Conservation (phyloP, 2,329 filamentous ascomycete species). For the Ceratocystis lukuohia region DNA sequence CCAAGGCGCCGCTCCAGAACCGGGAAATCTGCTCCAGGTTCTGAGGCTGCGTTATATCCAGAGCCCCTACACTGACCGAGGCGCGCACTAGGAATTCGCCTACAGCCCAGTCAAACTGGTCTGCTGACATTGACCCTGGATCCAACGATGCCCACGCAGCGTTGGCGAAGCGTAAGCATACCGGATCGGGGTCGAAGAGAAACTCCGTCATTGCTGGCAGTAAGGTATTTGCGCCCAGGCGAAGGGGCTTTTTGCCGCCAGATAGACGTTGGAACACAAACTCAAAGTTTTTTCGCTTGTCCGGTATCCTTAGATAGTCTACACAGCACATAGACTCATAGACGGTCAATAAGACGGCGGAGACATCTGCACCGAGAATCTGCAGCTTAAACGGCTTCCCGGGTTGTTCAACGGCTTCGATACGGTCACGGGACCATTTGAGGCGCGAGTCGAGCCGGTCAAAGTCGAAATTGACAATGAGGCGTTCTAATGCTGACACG, state of each 20-base stretch:
- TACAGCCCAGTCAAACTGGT: slow-evolving; percentile 81
- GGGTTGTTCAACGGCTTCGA: slow-evolving; percentile 10
- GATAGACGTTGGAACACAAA: slow-evolving; percentile 71
- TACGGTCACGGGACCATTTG: slow-evolving; percentile 32
- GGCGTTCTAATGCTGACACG: slow-evolving; percentile 38
- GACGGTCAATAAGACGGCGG: slow-evolving; percentile 59
- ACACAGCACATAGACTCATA: slow-evolving; percentile 83
- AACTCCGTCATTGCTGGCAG: slow-evolving; percentile 77
- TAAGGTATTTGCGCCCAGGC: slow-evolving; percentile 55
- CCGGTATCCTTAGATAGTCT: slow-evolving; percentile 51
- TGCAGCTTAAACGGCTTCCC: slow-evolving; percentile 31
- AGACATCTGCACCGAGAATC: slow-evolving; percentile 35
- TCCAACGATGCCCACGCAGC: slow-evolving; percentile 54
- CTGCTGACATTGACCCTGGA: slow-evolving; percentile 45
- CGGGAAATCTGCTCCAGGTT: slow-evolving; percentile 41
- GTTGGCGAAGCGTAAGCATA: slow-evolving; percentile 53
- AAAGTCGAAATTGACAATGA: slow-evolving; percentile 48
- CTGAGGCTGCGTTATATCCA: slow-evolving; percentile 29
- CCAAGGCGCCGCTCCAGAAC: slow-evolving; percentile 67
- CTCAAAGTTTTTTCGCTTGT: slow-evolving; percentile 52
- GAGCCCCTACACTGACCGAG: slow-evolving; percentile 46
- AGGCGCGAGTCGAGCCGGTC: slow-evolving; percentile 48
- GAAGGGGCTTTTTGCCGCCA: slow-evolving; percentile 58
- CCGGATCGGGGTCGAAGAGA: slow-evolving; percentile 58
- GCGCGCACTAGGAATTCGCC: slow-evolving; percentile 56